phyloP scores from a whole-genome alignment of 352 stramenopile species.

The Nothophytophthora sp. region DNA sequence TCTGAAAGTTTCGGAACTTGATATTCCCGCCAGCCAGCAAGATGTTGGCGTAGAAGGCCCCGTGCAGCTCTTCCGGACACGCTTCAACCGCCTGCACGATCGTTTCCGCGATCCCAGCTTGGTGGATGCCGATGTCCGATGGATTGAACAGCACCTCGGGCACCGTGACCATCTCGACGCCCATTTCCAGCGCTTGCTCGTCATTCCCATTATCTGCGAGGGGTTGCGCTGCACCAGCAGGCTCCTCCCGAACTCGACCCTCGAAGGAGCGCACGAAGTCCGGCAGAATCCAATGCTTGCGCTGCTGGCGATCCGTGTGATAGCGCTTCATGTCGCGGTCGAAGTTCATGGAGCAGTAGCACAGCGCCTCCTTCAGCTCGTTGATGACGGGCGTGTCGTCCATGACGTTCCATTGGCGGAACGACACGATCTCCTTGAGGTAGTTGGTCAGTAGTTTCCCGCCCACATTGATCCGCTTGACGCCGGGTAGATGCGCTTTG shows the following conservation, averaged over 20 bases:
- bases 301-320: constrained; percentile 33
- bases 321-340: constrained; percentile 63
- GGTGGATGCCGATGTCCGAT: constrained; percentile 89
- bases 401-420: constrained; percentile 97
- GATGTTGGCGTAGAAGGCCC: constrained; percentile 86
- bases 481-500: constrained; percentile 40
- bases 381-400: constrained; percentile 81
- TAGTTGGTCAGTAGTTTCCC: constrained; percentile 98
- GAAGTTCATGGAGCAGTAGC: constrained; percentile 91
- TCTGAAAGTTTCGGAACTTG: constrained; percentile 83
- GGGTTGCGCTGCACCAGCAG: constrained; percentile 12
- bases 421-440: constrained; percentile 96
- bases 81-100: constrained; percentile 85
- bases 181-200: constrained; percentile 80
- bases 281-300: constrained; percentile 77
- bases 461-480: constrained; percentile 91
- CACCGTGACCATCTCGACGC: constrained; percentile 87
- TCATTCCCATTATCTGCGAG: constrained; percentile 14
- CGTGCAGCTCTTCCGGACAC: constrained; percentile 73
- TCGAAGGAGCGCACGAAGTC: constrained; percentile 80
- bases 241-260: constrained; percentile 30
- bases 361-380: constrained; percentile 89
- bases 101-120: constrained; percentile 82
- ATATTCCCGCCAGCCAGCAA: constrained; percentile 88
- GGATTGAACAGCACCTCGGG: constrained; percentile 93